Evolutionary conservation across 805 yeast species (phyloP).

Genomic region (Komagataella pseudopastoris): DNA sequence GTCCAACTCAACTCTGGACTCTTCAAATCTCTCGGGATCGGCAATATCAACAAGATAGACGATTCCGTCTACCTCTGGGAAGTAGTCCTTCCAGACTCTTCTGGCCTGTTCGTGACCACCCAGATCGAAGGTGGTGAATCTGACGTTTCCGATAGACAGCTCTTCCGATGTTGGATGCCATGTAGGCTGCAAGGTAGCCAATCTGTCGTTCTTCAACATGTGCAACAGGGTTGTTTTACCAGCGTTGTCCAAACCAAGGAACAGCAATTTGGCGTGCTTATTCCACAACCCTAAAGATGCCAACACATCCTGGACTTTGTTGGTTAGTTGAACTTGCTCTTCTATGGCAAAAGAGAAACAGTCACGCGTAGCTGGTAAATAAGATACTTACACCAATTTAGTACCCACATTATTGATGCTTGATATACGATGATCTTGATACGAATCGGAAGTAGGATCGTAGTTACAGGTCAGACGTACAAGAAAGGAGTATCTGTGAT

Average conservation of each 20-base stretch:
- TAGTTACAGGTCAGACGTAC: neutral
- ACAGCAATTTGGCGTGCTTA: slow-evolving; percentile 91
- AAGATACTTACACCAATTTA: slow-evolving; percentile 23
- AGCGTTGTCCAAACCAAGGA: slow-evolving; percentile 94
- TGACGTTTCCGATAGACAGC: slow-evolving; percentile 88
- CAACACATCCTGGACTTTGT: slow-evolving; percentile 54
- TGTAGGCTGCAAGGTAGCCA: slow-evolving; percentile 96
- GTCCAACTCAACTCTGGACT: slow-evolving; percentile 89
- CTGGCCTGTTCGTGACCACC: slow-evolving; percentile 99
- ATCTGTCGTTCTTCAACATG: slow-evolving; percentile 86
- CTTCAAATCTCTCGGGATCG: slow-evolving; percentile 89
- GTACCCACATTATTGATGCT: slow-evolving; percentile 18
- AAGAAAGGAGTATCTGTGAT: neutral
- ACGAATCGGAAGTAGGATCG: neutral
- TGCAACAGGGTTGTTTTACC: slow-evolving; percentile 89
- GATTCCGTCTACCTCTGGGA: slow-evolving; percentile 98
- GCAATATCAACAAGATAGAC: slow-evolving; percentile 96
- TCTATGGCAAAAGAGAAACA: neutral
- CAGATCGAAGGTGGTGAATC: slow-evolving; percentile 94
- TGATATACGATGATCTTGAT: neutral
- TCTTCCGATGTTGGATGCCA: slow-evolving; percentile 98
- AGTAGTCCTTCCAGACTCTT: slow-evolving; percentile 97
- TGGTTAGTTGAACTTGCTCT: slow-evolving; percentile 2
- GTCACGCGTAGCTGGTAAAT: neutral
- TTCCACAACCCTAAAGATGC: slow-evolving; percentile 78